A percentile compares a stretch with the other conserved stretches of the same genome.
Conservation (phyloP, 331 rosid genomes). For the Pyrus hybrid region DNA sequence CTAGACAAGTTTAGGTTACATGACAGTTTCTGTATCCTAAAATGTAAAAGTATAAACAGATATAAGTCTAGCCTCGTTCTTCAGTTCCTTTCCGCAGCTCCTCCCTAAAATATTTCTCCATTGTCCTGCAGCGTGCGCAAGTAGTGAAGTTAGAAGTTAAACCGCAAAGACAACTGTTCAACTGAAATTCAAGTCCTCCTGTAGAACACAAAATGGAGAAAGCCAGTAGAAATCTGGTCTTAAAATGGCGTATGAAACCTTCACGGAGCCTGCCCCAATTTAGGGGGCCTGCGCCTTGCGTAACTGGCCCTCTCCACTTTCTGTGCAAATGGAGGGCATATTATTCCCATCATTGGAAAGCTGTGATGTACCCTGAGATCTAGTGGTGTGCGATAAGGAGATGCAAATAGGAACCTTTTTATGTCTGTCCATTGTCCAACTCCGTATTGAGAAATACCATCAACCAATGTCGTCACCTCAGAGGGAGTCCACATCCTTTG, state of each 20-base stretch:
- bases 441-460: conserved; percentile 91
- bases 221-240: not conserved
- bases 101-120: conserved; percentile 88
- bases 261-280: not conserved
- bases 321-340: not conserved
- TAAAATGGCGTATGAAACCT: not conserved
- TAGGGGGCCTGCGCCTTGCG: not conserved
- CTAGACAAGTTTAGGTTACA: not conserved
- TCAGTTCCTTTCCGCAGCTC: conserved; percentile 43
- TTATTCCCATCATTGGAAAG: not conserved
- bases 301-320: not conserved
- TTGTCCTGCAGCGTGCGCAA: conserved; percentile 59
- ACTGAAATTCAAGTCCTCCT: not conserved
- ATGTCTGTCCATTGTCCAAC: conserved; percentile 94
- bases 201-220: not conserved
- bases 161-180: conserved; percentile 3
- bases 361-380: conserved; percentile 70
- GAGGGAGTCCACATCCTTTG: conserved; percentile 87
- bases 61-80: conserved; percentile 43
- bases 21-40: not conserved
- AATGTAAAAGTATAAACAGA: not conserved
- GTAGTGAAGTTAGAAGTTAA: conserved; percentile 6
- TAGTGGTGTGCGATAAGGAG: conserved; percentile 80
- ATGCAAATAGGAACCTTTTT: conserved; percentile 58
- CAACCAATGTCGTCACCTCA: conserved; percentile 75